Base-by-base conservation (phyloP, 1,139 yeast genomes). In the Hyphopichia pseudoburtonii region DNA sequence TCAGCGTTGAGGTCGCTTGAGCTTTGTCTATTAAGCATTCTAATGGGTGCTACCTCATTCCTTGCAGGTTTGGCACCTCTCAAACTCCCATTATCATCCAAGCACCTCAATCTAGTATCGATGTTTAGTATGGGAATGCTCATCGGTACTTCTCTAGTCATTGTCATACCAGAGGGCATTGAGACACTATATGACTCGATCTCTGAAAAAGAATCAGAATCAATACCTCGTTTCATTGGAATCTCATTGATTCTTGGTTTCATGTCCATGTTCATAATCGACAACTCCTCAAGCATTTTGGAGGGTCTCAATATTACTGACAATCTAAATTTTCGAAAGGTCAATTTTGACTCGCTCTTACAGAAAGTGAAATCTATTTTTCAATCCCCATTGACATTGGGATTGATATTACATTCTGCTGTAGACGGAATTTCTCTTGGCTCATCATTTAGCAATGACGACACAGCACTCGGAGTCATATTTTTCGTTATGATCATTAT, bases 381-480 rank as follows among this genome's bases (percentile, higher is more conserved):
- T 9, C 35, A 45, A 15, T 56, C 67, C 15, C 61, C 83, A 1
- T 66, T 78, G 8, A 77, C 86, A 0, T 51, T 84, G 7, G 89
- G 90, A 0, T 65, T 85, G 15, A 55, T 82, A 0, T 66, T 85
- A 18, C 95, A 85, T 52, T 79, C 87, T 0, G 50, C 79, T 4
- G 78, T 86, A 1, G 95, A 85, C 50, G 95, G 95, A 2, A 65
- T 85, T n/a, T 81, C 89, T 0, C 64, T 85, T 32, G 89, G 90
- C 0, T 76, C 86, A 0, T 70, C 86, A 1, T 70, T 78, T 32
- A 62, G 75, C 23, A 55, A 78, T 2, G 66, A 70, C 1, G 64
- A 69, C 40, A 51, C 70, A 3, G 60, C 75, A 2, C 57, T 84
- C 23, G 73, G 73, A 31, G 47, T 76, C n/a, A 50, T 80, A 15